These are phyloP conservation scores for Citrus reticulata DNA, from an alignment of 345 rosid species.

Conservation along the genomic window DNA sequence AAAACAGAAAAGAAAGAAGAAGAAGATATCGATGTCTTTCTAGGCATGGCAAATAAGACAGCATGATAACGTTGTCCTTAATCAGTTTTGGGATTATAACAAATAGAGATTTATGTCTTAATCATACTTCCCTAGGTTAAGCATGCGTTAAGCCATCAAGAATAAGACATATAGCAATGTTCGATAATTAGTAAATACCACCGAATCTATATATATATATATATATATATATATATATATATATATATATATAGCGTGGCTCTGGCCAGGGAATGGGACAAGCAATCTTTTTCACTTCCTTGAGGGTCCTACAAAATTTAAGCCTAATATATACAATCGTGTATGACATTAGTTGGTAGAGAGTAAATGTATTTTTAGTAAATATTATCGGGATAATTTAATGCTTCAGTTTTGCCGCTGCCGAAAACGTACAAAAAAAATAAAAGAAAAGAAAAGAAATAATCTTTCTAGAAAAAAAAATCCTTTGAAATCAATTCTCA, in stretches of 20 bases:
- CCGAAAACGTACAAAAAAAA: too few relatives aligned
- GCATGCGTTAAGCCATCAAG: neutral
- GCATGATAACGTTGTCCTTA: neutral
- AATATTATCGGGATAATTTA: too few relatives aligned
- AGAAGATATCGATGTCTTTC: neutral
- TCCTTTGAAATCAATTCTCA: too few relatives aligned
- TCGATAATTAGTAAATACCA: neutral
- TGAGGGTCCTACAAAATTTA: neutral
- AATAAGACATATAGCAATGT: neutral
- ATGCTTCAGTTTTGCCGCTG: too few relatives aligned
- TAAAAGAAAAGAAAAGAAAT: accelerated
- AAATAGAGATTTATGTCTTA: neutral
- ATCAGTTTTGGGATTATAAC: neutral
- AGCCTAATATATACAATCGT: neutral
- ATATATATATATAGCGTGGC: neutral
- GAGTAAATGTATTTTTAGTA: too few relatives aligned
- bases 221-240: too few relatives aligned
- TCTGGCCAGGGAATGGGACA: neutral
- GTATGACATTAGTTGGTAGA: neutral
- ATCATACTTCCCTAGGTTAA: neutral
- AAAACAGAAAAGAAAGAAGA: neutral
- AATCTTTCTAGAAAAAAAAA: too few relatives aligned
- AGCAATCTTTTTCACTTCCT: neutral
- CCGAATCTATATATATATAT: neutral
- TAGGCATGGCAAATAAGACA: neutral